These are phyloP conservation scores for Carex littledalei DNA, from an alignment of 176 grass and related monocot genomes.

Conservation along the genomic window DNA sequence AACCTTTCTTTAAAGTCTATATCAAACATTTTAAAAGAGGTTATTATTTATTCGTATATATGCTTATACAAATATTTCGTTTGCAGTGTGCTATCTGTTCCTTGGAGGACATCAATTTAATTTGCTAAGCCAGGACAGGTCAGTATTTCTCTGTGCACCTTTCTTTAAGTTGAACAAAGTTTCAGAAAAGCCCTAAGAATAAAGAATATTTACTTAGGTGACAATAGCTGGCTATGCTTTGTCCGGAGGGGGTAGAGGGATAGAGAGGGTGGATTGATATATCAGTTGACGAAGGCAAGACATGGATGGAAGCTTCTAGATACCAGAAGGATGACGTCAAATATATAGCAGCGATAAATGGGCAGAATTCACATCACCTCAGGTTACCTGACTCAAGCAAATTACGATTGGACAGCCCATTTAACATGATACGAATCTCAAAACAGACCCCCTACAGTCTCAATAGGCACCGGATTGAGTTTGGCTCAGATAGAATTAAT, in stretches of 20 bases:
- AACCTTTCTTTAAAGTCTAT: not conserved
- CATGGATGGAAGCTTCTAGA: slow-evolving; percentile 42
- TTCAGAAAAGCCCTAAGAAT: not conserved
- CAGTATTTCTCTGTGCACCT: not conserved
- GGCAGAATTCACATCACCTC: too few relatives aligned
- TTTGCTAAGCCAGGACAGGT: slow-evolving; percentile 30
- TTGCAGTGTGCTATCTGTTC: slow-evolving; percentile 43
- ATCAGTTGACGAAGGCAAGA: slow-evolving; percentile 41
- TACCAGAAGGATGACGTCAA: slow-evolving; percentile 26
- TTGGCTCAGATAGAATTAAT: too few relatives aligned
- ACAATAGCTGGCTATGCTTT: slow-evolving; percentile 39
- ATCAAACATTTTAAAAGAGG: not conserved
- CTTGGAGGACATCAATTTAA: slow-evolving; percentile 24
- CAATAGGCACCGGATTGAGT: too few relatives aligned
- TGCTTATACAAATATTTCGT: not conserved
- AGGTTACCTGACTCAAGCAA: too few relatives aligned
- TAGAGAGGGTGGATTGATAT: slow-evolving; percentile 41
- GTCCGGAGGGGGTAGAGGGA: slow-evolving; percentile 42
- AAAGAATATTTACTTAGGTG: slow-evolving; percentile 18
- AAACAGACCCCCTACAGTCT: too few relatives aligned
- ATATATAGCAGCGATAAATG: slow-evolving; percentile 41
- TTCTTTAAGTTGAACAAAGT: not conserved
- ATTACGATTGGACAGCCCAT: too few relatives aligned
- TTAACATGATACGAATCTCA: too few relatives aligned
- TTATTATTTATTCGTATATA: not conserved